phyloP scores from a whole-genome alignment of 495 filamentous ascomycete genomes.

The Podospora comata region DNA sequence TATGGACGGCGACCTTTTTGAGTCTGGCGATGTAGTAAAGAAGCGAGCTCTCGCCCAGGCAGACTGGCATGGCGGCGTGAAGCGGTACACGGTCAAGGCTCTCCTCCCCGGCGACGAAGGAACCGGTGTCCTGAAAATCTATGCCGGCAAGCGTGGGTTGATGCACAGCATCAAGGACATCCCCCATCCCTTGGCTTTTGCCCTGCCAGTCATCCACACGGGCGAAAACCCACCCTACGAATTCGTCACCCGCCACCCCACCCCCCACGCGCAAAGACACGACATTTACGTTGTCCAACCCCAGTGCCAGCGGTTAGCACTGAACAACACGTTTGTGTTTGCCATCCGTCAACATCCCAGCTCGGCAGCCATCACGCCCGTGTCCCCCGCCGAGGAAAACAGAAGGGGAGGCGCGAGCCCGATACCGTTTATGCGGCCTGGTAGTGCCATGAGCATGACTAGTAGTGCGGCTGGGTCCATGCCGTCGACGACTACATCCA shows the following conservation, averaged over 20 bases:
- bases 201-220: constrained; percentile 84
- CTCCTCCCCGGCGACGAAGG: constrained; percentile 87
- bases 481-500: constrained; percentile 39
- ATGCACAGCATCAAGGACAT: constrained; percentile 96
- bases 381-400: constrained; percentile 44
- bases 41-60: constrained; percentile 88
- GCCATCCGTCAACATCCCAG: constrained; percentile 89
- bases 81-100: constrained; percentile 89
- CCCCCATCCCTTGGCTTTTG: constrained; percentile 84
- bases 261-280: constrained; percentile 92
- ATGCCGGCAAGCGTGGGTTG: constrained; percentile 87
- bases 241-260: constrained; percentile 89
- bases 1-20: constrained; percentile 86
- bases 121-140: constrained; percentile 82
- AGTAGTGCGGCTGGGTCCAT: constrained; percentile 55
- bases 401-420: constrained; percentile 57
- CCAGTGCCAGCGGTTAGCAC: constrained; percentile 77
- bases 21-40: constrained; percentile 80
- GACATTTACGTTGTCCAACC: constrained; percentile 96
- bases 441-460: constrained; percentile 79
- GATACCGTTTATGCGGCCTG: constrained; percentile 66
- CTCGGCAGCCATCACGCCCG: constrained; percentile 41
- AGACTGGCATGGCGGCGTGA: constrained; percentile 82
- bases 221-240: constrained; percentile 92
- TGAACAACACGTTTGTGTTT: constrained; percentile 98